Evolutionary conservation across 108 stramenopile species (phyloP).

Genomic region (Cyclotella cryptica): DNA sequence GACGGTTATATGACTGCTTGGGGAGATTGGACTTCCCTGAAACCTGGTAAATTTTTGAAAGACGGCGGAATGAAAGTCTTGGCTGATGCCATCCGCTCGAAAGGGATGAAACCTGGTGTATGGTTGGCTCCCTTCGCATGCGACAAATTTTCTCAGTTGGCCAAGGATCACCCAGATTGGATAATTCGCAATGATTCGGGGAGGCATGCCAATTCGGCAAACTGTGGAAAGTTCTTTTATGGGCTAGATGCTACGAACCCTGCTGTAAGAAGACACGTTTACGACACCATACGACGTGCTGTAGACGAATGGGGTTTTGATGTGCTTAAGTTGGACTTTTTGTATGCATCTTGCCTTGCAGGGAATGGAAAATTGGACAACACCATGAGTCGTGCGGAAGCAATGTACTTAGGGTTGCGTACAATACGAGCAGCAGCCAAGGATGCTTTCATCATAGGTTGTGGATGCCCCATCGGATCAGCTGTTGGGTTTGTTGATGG

Average conservation of each 20-base stretch:
- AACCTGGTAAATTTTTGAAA: constrained; percentile 73
- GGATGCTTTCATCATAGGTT: constrained; percentile 85
- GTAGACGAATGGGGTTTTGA: constrained; percentile 89
- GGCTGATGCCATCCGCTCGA: constrained; percentile 67
- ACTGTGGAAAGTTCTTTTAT: constrained; percentile 95
- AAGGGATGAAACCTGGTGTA: constrained; percentile 86
- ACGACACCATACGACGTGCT: constrained; percentile 73
- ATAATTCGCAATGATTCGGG: constrained; percentile 87
- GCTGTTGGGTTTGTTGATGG: constrained; percentile 89
- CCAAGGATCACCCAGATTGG: constrained; percentile 92
- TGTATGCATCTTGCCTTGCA: constrained; percentile 90
- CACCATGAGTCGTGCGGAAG: constrained; percentile 88
- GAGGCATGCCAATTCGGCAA: constrained; percentile 84
- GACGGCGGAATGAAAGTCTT: constrained; percentile 71
- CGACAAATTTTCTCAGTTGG: constrained; percentile 84
- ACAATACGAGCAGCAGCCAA: constrained; percentile 89
- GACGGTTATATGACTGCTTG: constrained; percentile 96
- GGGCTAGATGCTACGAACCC: constrained; percentile 94
- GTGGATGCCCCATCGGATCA: constrained; percentile 87
- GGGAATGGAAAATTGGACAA: constrained; percentile 89
- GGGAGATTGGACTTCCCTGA: constrained; percentile 93
- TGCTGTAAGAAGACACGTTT: constrained; percentile 75
- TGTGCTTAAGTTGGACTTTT: constrained; percentile 92
- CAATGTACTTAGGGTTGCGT: constrained; percentile 85
- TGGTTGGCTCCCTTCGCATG: constrained; percentile 94